phyloP scores from a whole-genome alignment of 352 stramenopile genomes.

The Elongisporangium senticosum region DNA sequence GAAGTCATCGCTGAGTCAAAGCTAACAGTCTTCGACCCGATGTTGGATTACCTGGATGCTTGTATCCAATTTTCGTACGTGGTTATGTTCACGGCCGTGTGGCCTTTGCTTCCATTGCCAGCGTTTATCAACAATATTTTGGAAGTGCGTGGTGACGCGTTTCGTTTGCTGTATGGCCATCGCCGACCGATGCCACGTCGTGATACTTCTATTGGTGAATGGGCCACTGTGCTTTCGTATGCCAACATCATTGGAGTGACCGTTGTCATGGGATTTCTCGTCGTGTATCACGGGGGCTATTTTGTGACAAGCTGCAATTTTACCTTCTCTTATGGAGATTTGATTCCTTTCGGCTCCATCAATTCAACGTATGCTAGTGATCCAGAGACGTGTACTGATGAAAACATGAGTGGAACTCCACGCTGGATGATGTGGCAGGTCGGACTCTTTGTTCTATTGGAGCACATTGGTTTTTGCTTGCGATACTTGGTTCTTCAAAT shows the following conservation, averaged over 20 bases:
- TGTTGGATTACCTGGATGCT: constrained; percentile 84
- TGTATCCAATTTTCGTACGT: constrained; percentile 89
- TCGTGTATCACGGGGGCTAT: constrained; percentile 82
- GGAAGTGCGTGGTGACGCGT: constrained; percentile 80
- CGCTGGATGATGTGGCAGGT: constrained; percentile 78
- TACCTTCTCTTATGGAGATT: constrained; percentile 54
- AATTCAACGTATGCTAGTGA: constrained; percentile 24
- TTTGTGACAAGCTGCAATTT: constrained; percentile 78
- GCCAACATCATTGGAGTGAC: constrained; percentile 84
- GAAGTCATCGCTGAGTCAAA: constrained; percentile 83
- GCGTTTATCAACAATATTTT: constrained; percentile 87
- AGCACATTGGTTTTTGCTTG: constrained; percentile 78
- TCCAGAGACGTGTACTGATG: constrained; percentile 17
- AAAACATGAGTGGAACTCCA: constrained; percentile 31
- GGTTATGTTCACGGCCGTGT: constrained; percentile 89
- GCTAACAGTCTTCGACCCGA: constrained; percentile 75
- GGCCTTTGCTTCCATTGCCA: constrained; percentile 79
- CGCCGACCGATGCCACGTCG: constrained; percentile 76
- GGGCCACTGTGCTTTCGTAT: constrained; percentile 78
- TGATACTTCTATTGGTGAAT: constrained; percentile 80
- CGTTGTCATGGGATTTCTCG: constrained; percentile 72
- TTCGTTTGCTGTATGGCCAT: constrained; percentile 75
- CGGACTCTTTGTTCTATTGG: constrained; percentile 73
- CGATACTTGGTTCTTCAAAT: constrained; percentile 80
- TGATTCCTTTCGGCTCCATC: constrained; percentile 71